Percentiles rank a stretch among this genome's conserved stretches.
These are phyloP conservation scores for Scedosporium apiospermum DNA, from an alignment of 2,329 filamentous ascomycete genomes.

Conservation along the genomic window DNA sequence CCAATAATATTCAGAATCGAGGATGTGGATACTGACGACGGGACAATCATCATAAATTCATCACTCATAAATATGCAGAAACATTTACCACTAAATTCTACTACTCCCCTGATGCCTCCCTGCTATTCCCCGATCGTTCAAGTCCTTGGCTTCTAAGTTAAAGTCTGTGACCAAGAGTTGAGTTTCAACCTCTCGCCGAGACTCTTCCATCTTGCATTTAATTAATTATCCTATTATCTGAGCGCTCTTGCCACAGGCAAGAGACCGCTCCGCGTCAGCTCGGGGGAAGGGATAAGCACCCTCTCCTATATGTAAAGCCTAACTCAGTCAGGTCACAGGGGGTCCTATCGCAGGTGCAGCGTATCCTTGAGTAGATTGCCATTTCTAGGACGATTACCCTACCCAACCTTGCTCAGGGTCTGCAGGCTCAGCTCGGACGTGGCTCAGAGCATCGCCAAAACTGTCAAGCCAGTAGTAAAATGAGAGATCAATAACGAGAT, in stretches of 20 bases:
- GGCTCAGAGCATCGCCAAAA: constrained; percentile 82
- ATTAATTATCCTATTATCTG: not conserved
- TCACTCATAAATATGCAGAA: not conserved
- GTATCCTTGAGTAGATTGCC: constrained; percentile 82
- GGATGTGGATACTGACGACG: constrained; percentile 64
- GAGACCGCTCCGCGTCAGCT: constrained; percentile 86
- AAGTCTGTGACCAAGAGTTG: too few relatives aligned
- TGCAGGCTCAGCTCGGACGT: constrained; percentile 75
- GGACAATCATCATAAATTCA: constrained; percentile 48
- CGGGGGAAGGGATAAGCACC: constrained; percentile 74
- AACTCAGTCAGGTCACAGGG: constrained; percentile 66
- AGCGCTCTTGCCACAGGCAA: constrained; percentile 76
- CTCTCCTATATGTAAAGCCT: constrained; percentile 71
- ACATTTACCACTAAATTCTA: too few relatives aligned
- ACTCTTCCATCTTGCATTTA: not conserved
- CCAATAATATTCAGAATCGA: constrained; percentile 22
- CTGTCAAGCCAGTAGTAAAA: constrained; percentile 53
- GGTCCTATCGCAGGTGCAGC: constrained; percentile 75
- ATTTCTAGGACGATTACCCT: constrained; percentile 63
- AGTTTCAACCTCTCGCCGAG: too few relatives aligned
- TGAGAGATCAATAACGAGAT: too few relatives aligned
- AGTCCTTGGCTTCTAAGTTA: too few relatives aligned
- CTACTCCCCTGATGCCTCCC: too few relatives aligned
- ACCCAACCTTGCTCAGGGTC: constrained; percentile 75
- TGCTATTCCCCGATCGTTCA: too few relatives aligned